These are phyloP conservation scores for Drosera spatulata DNA, from an alignment of 179 eudicot species.

Conservation along the genomic window DNA sequence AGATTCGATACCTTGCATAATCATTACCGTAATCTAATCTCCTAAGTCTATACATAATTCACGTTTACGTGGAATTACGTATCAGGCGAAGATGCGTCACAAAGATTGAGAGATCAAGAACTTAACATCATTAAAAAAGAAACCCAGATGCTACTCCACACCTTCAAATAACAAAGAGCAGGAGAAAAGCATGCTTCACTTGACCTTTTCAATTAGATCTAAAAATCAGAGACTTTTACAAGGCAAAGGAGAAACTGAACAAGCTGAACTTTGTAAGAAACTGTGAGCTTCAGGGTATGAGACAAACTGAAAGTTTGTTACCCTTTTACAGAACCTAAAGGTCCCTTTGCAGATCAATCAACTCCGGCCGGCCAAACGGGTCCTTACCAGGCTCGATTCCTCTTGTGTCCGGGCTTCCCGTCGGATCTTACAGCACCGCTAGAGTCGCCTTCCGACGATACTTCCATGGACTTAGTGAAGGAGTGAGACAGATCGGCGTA, in stretches of 20 bases:
- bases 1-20: no score
- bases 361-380: background rate
- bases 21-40: no score
- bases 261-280: background rate
- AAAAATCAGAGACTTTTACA: background rate
- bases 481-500: conserved; percentile 67
- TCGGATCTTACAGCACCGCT: conserved; percentile 36
- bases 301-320: background rate
- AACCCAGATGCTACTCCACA: background rate
- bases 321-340: background rate
- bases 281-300: background rate
- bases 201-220: background rate
- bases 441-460: conserved; percentile 70
- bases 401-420: conserved; percentile 49
- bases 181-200: background rate
- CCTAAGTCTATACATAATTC: no score
- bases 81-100: no score
- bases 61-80: no score
- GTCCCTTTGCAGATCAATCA: background rate
- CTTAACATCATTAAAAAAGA: no score
- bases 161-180: background rate
- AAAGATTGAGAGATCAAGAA: background rate
- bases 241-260: background rate
- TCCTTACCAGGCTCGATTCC: conserved; percentile 22
- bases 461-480: conserved; percentile 58